phyloP scores from a whole-genome alignment of 257 asterid species.

The Solanum medicagineum region DNA sequence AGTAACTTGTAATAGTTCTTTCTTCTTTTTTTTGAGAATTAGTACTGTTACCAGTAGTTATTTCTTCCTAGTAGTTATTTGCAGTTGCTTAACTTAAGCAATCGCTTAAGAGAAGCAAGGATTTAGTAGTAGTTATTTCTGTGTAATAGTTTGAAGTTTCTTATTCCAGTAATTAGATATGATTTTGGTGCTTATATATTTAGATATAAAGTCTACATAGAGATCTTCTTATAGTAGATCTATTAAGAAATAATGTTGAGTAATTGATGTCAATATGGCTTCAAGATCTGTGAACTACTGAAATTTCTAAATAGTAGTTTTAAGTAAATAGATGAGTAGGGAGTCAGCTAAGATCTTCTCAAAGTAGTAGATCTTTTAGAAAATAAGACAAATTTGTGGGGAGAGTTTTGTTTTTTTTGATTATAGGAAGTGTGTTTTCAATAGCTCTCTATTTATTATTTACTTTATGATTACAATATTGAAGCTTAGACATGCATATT shows the following conservation, averaged over 20 bases:
- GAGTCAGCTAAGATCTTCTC: not conserved
- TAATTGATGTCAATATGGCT: not conserved
- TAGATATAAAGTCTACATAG: not conserved
- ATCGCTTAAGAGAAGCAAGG: too few relatives aligned
- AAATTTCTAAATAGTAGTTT: too few relatives aligned
- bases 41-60: too few relatives aligned
- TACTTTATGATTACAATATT: not conserved
- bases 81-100: too few relatives aligned
- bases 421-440: not conserved
- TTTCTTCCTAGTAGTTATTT: too few relatives aligned
- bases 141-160: too few relatives aligned
- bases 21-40: too few relatives aligned
- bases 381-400: not conserved
- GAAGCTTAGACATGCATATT: not conserved
- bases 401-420: not conserved
- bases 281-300: not conserved
- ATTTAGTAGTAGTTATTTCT: too few relatives aligned
- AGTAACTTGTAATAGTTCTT: too few relatives aligned
- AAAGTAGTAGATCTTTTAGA: not conserved
- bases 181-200: not conserved
- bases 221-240: not conserved
- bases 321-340: not conserved
- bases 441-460: not conserved
- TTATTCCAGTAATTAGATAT: too few relatives aligned
- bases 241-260: not conserved